Percentiles rank a stretch among this genome's conserved stretches.
Evolutionary conservation across 805 yeast species (phyloP).

Genomic region (Saccharomycopsis malanga): DNA sequence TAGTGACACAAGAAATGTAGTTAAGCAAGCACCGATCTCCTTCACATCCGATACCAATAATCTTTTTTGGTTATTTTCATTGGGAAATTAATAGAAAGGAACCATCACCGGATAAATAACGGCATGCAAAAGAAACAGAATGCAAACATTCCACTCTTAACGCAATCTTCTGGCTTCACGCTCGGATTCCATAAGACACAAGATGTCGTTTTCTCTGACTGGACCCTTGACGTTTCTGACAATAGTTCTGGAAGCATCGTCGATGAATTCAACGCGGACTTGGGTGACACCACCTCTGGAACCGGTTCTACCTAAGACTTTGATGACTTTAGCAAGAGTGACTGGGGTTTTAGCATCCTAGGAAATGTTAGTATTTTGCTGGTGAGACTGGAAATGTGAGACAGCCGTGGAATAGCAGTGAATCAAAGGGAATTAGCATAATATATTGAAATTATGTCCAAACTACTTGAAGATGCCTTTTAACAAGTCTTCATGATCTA

Average conservation of each 20-base stretch:
- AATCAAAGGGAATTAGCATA: background rate
- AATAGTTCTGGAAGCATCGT: constrained; percentile 89
- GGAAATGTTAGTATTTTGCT: constrained; percentile 9
- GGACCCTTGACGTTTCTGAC: constrained; percentile 98
- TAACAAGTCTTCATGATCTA: no score
- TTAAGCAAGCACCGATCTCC: no score
- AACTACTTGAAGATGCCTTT: no score
- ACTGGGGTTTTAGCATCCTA: constrained; percentile 74
- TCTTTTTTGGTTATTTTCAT: no score
- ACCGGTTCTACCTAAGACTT: constrained; percentile 99
- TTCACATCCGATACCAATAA: no score
- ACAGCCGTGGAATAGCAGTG: background rate
- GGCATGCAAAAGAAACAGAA: no score
- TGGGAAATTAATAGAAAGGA: no score
- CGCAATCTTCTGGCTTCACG: constrained; percentile 98
- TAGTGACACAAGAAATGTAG: no score
- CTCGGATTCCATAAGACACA: constrained; percentile 99
- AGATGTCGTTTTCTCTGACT: constrained; percentile 96
- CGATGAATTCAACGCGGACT: constrained; percentile 95
- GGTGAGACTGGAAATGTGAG: no score
- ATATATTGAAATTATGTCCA: background rate
- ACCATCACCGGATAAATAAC: no score
- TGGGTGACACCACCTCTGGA: constrained; percentile 99
- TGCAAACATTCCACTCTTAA: no score
- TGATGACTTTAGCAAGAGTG: constrained; percentile 98